phyloP scores from a whole-genome alignment of 768 basidiomycete species.

The Trametopsis cervina region DNA sequence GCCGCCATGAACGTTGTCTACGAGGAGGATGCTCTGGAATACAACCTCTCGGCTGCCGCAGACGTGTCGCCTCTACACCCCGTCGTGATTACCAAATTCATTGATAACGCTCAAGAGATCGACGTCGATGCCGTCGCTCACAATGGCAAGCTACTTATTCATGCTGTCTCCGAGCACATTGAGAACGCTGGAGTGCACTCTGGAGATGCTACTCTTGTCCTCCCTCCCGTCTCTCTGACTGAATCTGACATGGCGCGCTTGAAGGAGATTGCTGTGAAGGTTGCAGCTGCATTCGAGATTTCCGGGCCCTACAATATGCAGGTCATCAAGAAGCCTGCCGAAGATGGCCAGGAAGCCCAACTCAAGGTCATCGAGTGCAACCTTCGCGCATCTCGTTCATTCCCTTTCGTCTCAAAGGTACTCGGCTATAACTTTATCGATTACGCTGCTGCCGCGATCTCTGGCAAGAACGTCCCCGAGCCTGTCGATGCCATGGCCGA shows the following conservation, averaged over 20 bases:
- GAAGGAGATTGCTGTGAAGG: constrained; percentile 92
- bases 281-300: constrained; percentile 90
- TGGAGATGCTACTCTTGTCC: constrained; percentile 94
- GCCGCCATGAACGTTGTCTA: constrained; percentile 99
- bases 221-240: constrained; percentile 84
- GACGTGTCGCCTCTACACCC: constrained; percentile 95
- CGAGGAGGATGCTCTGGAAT: constrained; percentile 82
- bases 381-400: constrained; percentile 92
- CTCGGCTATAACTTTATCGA: constrained; percentile 97
- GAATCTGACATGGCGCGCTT: constrained; percentile 76
- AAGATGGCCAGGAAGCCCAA: constrained; percentile 47
- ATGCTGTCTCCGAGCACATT: constrained; percentile 96
- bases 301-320: constrained; percentile 99
- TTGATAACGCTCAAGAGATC: constrained; percentile 95
- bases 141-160: constrained; percentile 85
- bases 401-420: constrained; percentile 99
- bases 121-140: constrained; percentile 97
- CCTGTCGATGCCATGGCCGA: constrained; percentile 89
- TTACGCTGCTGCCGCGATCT: constrained; percentile 83
- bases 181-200: constrained; percentile 99
- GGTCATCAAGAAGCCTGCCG: constrained; percentile 77
- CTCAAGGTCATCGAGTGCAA: constrained; percentile 99
- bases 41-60: constrained; percentile 95
- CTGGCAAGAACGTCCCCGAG: constrained; percentile 79
- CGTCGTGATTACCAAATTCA: constrained; percentile 98